These are phyloP conservation scores for Barnettozyma hawaiiensis DNA, from an alignment of 1,139 yeast species.

Conservation along the genomic window DNA sequence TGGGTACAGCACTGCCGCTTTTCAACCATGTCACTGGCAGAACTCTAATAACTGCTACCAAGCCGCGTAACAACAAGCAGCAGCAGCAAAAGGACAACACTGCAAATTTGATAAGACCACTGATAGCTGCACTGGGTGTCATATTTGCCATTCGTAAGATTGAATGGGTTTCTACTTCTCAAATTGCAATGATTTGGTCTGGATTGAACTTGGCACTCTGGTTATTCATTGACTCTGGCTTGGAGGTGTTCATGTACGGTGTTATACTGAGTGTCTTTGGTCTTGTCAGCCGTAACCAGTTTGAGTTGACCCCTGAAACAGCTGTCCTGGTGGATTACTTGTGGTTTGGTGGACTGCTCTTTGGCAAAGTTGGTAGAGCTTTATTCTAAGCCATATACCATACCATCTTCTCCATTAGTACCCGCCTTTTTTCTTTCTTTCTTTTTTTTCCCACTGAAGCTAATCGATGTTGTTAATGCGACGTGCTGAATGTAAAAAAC, in stretches of 20 bases:
- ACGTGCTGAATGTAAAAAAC: too few species aligned
- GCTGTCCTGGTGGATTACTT: conserved; percentile 54
- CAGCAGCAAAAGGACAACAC: conserved; percentile 6
- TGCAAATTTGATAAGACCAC: conserved; percentile 48
- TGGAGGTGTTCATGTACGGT: conserved; percentile 36
- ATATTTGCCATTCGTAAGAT: conserved; percentile 77
- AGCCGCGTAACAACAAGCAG: too few species aligned
- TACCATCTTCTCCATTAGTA: too few species aligned
- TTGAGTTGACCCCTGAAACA: conserved; percentile 20
- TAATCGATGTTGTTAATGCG: too few species aligned
- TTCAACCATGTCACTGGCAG: conserved; percentile 48
- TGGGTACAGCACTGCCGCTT: conserved; percentile 43
- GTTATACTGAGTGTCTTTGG: conserved; percentile 11
- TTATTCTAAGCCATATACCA: too few species aligned
- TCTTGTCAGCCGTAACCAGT: conserved; percentile 12
- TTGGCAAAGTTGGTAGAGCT: conserved; percentile 62
- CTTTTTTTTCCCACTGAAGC: too few species aligned
- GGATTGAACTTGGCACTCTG: conserved; percentile 74
- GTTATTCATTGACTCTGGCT: conserved; percentile 63
- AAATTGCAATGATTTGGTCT: conserved; percentile 72
- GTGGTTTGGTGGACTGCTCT: conserved; percentile 63
- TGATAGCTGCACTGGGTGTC: conserved; percentile 76
- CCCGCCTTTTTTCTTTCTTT: too few species aligned
- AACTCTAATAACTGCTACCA: not conserved
- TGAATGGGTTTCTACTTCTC: conserved; percentile 73